Percentiles rank a stretch among this genome's conserved stretches.
phyloP scores from a whole-genome alignment of 2,329 filamentous ascomycete species.

The Beauveria varroae region DNA sequence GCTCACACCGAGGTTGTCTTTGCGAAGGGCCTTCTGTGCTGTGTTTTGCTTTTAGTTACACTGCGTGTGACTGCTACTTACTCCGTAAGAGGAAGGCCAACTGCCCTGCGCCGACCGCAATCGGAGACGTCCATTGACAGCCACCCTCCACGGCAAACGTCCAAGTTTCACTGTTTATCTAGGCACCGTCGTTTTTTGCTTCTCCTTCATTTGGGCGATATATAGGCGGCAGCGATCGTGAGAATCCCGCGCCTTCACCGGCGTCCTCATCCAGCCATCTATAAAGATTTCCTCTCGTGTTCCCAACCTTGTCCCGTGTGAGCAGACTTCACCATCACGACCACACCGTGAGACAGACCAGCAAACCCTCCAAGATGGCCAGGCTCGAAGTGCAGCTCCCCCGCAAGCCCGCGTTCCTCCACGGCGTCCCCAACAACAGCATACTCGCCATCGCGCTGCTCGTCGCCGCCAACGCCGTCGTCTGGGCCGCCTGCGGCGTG shows the following conservation, averaged over 20 bases:
- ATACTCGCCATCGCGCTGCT: conserved; percentile 45
- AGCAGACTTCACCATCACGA: not conserved
- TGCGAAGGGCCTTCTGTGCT: too few relatives aligned
- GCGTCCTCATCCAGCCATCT: not conserved
- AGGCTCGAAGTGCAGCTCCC: conserved; percentile 8
- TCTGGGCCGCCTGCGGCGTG: conserved; percentile 48
- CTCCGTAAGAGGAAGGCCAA: not conserved
- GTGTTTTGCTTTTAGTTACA: too few relatives aligned
- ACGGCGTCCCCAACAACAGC: conserved; percentile 25
- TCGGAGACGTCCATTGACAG: not conserved
- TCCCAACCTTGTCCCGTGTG: not conserved
- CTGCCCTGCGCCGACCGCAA: not conserved
- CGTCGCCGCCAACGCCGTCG: conserved; percentile 40
- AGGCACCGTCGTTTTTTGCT: not conserved
- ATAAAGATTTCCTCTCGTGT: not conserved
- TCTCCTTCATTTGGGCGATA: not conserved
- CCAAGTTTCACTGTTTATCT: not conserved
- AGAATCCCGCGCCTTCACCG: not conserved
- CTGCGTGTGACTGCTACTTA: not conserved
- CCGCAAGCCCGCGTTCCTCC: conserved; percentile 24
- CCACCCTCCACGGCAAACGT: conserved; percentile 11
- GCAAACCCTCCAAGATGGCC: not conserved
- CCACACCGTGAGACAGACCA: not conserved
- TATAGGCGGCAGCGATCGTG: not conserved
- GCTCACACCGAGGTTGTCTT: not conserved